Percentiles rank a stretch among this genome's conserved stretches.
Conservation (phyloP, 2,329 filamentous ascomycete species). For the Lecanicillium sp. region DNA sequence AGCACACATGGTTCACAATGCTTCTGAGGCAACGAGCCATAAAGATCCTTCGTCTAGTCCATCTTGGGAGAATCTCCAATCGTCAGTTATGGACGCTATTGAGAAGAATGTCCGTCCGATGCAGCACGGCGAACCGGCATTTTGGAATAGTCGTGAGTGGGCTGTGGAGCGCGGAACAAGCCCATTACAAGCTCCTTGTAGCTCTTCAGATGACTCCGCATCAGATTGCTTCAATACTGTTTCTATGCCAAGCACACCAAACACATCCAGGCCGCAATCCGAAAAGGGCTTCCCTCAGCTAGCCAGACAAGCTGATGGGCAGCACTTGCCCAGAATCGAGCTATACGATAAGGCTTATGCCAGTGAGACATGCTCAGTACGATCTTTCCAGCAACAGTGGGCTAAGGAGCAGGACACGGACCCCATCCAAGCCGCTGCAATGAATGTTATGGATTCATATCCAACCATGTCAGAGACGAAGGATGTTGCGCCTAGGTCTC, state of each 20-base stretch:
- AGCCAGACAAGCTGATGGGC: constrained; percentile 1
- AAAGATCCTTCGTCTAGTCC: constrained; percentile 9
- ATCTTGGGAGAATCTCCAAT: constrained; percentile 13
- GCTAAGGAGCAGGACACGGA: constrained; percentile 14
- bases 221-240: constrained; percentile 29
- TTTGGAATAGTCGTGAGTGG: constrained; percentile 8
- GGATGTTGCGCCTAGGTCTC: neutral
- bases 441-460: constrained; percentile 22
- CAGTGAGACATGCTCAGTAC: constrained; percentile 6
- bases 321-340: constrained; percentile 5
- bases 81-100: constrained; percentile 13
- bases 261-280: constrained; percentile 32
- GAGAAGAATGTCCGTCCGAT: constrained; percentile 10
- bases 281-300: constrained; percentile 22
- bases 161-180: constrained; percentile 9
- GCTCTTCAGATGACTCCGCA: constrained; percentile 29
- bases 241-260: constrained; percentile 28
- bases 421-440: constrained; percentile 22
- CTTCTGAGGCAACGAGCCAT: too few species aligned
- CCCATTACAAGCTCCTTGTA: constrained; percentile 11
- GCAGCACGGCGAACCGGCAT: constrained; percentile 5
- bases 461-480: constrained; percentile 13
- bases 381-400: constrained; percentile 1
- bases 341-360: constrained; percentile 8
- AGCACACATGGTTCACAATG: too few species aligned